Percentiles rank a stretch among this genome's conserved stretches.
Evolutionary conservation across 2,329 filamentous ascomycete species (phyloP).

Genomic region (Bipolaris zeicola): DNA sequence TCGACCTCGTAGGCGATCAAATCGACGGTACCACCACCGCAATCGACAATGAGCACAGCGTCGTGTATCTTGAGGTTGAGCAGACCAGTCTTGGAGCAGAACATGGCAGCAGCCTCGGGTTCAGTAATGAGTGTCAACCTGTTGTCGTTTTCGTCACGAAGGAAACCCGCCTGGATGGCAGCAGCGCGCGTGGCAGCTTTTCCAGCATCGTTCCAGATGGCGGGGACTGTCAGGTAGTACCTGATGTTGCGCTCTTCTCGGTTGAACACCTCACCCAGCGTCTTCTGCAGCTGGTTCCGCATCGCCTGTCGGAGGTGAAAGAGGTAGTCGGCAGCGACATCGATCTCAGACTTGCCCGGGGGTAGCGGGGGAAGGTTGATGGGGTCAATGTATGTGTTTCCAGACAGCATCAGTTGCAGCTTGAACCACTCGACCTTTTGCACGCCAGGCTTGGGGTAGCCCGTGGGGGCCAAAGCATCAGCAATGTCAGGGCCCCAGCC

Average conservation of each 20-base stretch:
- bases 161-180: constrained; percentile 94
- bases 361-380: constrained; percentile 98
- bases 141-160: constrained; percentile 97
- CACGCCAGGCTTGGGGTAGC: constrained; percentile 95
- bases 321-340: constrained; percentile 98
- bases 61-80: constrained; percentile 98
- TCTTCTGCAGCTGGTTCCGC: constrained; percentile 94
- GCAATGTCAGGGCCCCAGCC: constrained; percentile 99
- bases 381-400: constrained; percentile 98
- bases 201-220: constrained; percentile 98
- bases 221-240: constrained; percentile 97
- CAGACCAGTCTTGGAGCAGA: constrained; percentile 95
- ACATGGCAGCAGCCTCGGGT: constrained; percentile 94
- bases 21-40: constrained; percentile 97
- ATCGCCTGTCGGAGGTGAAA: constrained; percentile 98
- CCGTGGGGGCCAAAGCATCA: constrained; percentile 92
- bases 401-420: constrained; percentile 96
- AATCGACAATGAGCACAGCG: constrained; percentile 97
- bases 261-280: constrained; percentile 95
- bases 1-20: constrained; percentile 98
- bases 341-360: constrained; percentile 97
- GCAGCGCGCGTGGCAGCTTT: constrained; percentile 96
- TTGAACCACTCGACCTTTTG: constrained; percentile 99
- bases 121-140: constrained; percentile 92
- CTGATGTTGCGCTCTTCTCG: constrained; percentile 97